Base-by-base conservation (phyloP, 768 basidiomycete genomes). In the Scleroderma citrinum region DNA sequence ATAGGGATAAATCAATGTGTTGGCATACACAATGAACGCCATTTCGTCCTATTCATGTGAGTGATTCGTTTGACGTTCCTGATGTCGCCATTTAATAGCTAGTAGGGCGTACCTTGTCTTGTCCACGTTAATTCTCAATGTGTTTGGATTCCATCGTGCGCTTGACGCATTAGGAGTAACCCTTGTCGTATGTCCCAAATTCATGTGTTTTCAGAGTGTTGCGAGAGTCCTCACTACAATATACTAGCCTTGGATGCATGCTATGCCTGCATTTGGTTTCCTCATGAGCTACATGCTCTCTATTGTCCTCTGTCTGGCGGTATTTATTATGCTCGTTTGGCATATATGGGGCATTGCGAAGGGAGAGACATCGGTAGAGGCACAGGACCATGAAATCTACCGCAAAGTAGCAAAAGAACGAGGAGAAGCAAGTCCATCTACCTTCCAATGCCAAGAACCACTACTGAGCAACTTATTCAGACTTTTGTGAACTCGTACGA, bases 1-100 rank as follows among this genome's bases (percentile, higher is more conserved):
- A 31, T 60, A 93, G 91, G 93, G 93, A 82, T 97, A 44, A 97
- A 97, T 66, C 91, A 92, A 79, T 98, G 95, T 62, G 95, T 99
- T 38, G 95, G 95, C 11, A 66, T 98, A 7, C 76, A 95, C 63
- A 99, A 98, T 58, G 94, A 97, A 62, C 83, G 95, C 0, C 92
- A 97, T 69, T 99, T 99, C 59, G 77, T 95, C 34, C 71, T 98
- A 41, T 99, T 98, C 76, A 86, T 98, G 91, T 90, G 54, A 48
- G 84, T 69, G 7, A 26, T 21, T 21, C n/a, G 7, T 44, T n/a
- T 35, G 13, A 5, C 8, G 4, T 30, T 34, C 5, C 35, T 5
- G 23, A 8, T 29, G 12, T 5, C n/a, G 24, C 35, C 40, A n/a
- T 26, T 21, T 7, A n/a, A 21, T 39, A 34, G n/a, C 20, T 8